Evolutionary conservation across 2,329 filamentous ascomycete species (phyloP).

Genomic region (Penicillium sp.): DNA sequence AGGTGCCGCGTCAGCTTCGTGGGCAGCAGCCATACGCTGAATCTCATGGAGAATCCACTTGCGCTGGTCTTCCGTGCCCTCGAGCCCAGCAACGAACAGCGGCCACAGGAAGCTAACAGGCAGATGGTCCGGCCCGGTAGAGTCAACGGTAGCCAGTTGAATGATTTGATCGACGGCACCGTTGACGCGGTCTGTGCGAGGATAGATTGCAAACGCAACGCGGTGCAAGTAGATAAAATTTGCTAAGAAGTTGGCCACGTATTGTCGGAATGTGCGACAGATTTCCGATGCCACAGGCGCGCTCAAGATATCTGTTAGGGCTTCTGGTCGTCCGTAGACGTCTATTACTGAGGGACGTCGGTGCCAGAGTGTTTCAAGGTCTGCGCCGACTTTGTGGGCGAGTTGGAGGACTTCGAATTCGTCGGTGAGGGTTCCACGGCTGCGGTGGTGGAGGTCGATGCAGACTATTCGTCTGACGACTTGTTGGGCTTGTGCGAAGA

Average conservation of each 20-base stretch:
- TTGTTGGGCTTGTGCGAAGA: constrained; percentile 37
- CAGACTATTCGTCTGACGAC: constrained; percentile 36
- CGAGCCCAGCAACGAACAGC: constrained; percentile 36
- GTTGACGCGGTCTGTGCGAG: constrained; percentile 38
- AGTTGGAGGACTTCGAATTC: constrained; percentile 42
- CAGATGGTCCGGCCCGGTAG: constrained; percentile 18
- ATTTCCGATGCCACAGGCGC: constrained; percentile 29
- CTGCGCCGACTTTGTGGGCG: constrained; percentile 37
- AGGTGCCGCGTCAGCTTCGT: constrained; percentile 8
- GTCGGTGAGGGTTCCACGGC: constrained; percentile 38
- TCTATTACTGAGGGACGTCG: constrained; percentile 35
- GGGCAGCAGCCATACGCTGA: constrained; percentile 31
- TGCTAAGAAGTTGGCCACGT: constrained; percentile 38
- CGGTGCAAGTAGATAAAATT: constrained; percentile 40
- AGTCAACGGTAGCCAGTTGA: constrained; percentile 34
- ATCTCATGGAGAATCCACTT: constrained; percentile 37
- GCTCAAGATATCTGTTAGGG: constrained; percentile 28
- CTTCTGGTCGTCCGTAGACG: constrained; percentile 32
- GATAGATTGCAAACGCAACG: constrained; percentile 40
- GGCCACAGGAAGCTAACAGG: constrained; percentile 39
- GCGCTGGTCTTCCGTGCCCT: constrained; percentile 34
- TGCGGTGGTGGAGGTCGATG: constrained; percentile 41
- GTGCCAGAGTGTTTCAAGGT: constrained; percentile 39
- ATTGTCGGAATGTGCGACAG: constrained; percentile 36
- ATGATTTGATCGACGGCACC: constrained; percentile 39